A percentile compares a stretch with the other conserved stretches of the same genome.
Evolutionary conservation across 2,329 filamentous ascomycete genomes (phyloP).

Genomic region (Diaporthe velutina): DNA sequence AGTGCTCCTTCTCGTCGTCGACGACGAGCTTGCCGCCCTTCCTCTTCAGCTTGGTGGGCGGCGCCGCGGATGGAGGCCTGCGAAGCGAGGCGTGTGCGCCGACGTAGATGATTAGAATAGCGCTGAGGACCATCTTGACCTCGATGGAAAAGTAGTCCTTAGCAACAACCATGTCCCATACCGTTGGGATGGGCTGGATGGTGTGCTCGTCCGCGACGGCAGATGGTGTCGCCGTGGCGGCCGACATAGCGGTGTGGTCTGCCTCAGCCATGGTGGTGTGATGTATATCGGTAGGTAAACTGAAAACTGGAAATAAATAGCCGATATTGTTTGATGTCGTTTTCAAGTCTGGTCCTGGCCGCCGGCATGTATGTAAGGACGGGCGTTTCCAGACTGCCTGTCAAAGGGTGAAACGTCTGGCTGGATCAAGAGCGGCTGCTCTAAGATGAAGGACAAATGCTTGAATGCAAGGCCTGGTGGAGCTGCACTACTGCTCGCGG

Average conservation of each 20-base stretch:
- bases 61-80: conserved; percentile 82
- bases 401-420: not conserved
- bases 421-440: not conserved
- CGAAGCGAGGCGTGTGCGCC: conserved; percentile 88
- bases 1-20: conserved; percentile 65
- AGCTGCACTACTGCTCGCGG: not conserved
- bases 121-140: conserved; percentile 68
- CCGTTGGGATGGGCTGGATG: conserved; percentile 5
- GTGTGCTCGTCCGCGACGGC: conserved; percentile 29
- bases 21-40: conserved; percentile 48
- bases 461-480: not conserved
- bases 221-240: conserved; percentile 1
- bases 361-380: not conserved
- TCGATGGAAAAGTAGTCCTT: conserved; percentile 60
- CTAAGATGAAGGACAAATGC: not conserved
- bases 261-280: conserved; percentile 31
- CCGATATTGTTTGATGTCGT: not conserved
- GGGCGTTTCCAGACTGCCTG: not conserved
- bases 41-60: conserved; percentile 60
- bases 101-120: conserved; percentile 86
- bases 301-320: not conserved
- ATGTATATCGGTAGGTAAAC: not conserved
- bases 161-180: conserved; percentile 30
- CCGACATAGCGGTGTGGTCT: not conserved
- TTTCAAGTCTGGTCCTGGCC: not conserved